phyloP scores from a whole-genome alignment of 768 basidiomycete genomes.

The Lentinula boryana region DNA sequence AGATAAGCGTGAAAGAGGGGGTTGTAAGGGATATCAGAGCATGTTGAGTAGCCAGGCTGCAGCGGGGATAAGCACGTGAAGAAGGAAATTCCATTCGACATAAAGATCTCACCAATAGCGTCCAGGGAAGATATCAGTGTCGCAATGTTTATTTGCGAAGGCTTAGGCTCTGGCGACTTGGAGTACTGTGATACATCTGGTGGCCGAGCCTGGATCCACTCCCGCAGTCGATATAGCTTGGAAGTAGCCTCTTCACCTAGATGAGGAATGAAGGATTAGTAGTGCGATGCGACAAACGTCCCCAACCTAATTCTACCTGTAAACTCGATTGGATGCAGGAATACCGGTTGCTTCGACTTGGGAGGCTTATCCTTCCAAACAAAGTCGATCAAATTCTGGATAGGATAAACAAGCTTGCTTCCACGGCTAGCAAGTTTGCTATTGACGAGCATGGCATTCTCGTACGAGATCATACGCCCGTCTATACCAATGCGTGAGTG shows the following conservation, averaged over 20 bases:
- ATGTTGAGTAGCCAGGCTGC: conserved; percentile 84
- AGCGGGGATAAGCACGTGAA: not conserved
- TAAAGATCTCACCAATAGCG: conserved; percentile 50
- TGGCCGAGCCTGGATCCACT: conserved; percentile 61
- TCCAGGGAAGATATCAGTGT: conserved; percentile 64
- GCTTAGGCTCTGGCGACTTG: conserved; percentile 46
- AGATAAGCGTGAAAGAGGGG: conserved; percentile 90
- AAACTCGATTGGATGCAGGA: conserved; percentile 66
- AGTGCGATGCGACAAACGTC: not conserved
- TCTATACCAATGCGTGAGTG: conserved; percentile 65
- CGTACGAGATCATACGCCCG: conserved; percentile 75
- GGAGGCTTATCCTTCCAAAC: conserved; percentile 75
- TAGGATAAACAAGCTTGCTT: conserved; percentile 75
- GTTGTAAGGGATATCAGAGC: conserved; percentile 81
- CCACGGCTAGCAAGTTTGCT: conserved; percentile 43
- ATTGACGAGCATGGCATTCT: conserved; percentile 58
- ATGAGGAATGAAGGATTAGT: not conserved
- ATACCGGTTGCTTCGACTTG: conserved; percentile 62
- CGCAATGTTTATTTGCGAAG: conserved; percentile 58
- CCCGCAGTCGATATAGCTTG: conserved; percentile 65
- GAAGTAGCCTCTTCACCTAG: conserved; percentile 52
- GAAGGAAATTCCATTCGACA: not conserved
- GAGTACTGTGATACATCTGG: conserved; percentile 58
- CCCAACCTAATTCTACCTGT: conserved; percentile 32
- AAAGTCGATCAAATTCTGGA: conserved; percentile 79